Conservation (phyloP, 108 stramenopile genomes). For the Pseudonitzschia pungens region DNA sequence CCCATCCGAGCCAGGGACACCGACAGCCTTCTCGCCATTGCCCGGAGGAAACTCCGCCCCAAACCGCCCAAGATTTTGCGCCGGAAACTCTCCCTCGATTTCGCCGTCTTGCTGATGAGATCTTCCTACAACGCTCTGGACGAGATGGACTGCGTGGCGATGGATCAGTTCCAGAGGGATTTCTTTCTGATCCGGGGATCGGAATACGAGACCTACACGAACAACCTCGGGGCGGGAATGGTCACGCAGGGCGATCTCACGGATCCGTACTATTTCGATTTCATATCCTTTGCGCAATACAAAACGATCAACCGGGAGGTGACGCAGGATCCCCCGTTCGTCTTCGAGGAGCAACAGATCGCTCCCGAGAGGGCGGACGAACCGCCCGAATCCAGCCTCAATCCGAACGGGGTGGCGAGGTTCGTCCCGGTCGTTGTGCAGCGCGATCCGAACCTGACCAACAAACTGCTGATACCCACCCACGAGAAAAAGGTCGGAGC, state of each 20-base stretch:
- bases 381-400: not conserved
- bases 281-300: slow-evolving; percentile 87
- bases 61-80: slow-evolving; percentile 69
- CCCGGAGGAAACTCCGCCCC: slow-evolving; percentile 57
- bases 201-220: slow-evolving; percentile 69
- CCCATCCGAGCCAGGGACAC: slow-evolving; percentile 69
- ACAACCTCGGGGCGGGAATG: slow-evolving; percentile 55
- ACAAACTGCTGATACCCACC: slow-evolving; percentile 37
- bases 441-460: slow-evolving; percentile 62
- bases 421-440: slow-evolving; percentile 64
- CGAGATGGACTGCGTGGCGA: slow-evolving; percentile 73
- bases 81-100: slow-evolving; percentile 68
- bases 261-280: slow-evolving; percentile 90
- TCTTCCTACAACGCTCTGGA: slow-evolving; percentile 83
- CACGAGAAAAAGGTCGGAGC: slow-evolving; percentile 62
- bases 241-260: slow-evolving; percentile 80
- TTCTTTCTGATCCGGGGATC: slow-evolving; percentile 76
- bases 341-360: slow-evolving; percentile 83
- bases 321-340: slow-evolving; percentile 46
- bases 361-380: slow-evolving; percentile 52
- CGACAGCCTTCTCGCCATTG: slow-evolving; percentile 53
- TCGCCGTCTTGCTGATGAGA: slow-evolving; percentile 82
- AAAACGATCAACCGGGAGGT: slow-evolving; percentile 71
- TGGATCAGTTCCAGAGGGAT: slow-evolving; percentile 90
- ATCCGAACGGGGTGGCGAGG: slow-evolving; percentile 27